A percentile compares a stretch with the other conserved stretches of the same genome.
Evolutionary conservation across 352 stramenopile genomes (phyloP).

Genomic region (Globisporangium perplexum): DNA sequence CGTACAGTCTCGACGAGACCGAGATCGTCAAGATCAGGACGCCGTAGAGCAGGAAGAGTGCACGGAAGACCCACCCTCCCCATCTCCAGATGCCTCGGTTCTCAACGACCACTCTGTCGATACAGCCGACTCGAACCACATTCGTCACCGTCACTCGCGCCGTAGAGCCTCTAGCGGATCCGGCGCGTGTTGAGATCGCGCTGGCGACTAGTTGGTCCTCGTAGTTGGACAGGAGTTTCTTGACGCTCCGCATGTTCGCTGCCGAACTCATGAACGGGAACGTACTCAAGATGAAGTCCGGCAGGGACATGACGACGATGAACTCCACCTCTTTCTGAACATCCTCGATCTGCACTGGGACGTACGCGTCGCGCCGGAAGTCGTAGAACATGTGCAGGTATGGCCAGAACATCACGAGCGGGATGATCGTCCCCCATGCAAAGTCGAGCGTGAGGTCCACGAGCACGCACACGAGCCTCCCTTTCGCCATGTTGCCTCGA

Average conservation of each 20-base stretch:
- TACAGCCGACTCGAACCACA: too few relatives aligned
- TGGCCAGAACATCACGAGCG: slow-evolving; percentile 14
- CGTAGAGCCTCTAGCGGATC: too few relatives aligned
- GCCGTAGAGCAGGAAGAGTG: neutral
- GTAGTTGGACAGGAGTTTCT: slow-evolving; percentile 2
- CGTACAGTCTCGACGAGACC: neutral
- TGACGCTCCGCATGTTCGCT: slow-evolving; percentile 7
- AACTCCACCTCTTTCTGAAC: slow-evolving; percentile 15
- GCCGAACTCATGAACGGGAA: slow-evolving; percentile 19
- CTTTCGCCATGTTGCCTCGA: neutral
- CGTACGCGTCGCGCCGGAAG: neutral
- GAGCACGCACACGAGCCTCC: slow-evolving; percentile 12
- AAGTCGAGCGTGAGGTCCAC: slow-evolving; percentile 19
- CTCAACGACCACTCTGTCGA: too few relatives aligned
- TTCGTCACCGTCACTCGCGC: too few relatives aligned
- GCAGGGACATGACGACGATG: slow-evolving; percentile 18
- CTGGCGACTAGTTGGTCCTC: too few relatives aligned
- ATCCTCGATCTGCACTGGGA: neutral
- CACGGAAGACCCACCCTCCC: too few relatives aligned
- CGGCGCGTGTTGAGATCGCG: too few relatives aligned
- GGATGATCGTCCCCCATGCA: slow-evolving; percentile 17
- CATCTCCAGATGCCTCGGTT: too few relatives aligned
- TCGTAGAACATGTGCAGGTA: slow-evolving; percentile 8
- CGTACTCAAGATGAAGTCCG: slow-evolving; percentile 11
- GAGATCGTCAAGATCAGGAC: slow-evolving; percentile 2